Percentiles rank a stretch among this genome's conserved stretches.
Conservation (phyloP, 1,284 basidiomycete genomes). For the Cerrena zonata region DNA sequence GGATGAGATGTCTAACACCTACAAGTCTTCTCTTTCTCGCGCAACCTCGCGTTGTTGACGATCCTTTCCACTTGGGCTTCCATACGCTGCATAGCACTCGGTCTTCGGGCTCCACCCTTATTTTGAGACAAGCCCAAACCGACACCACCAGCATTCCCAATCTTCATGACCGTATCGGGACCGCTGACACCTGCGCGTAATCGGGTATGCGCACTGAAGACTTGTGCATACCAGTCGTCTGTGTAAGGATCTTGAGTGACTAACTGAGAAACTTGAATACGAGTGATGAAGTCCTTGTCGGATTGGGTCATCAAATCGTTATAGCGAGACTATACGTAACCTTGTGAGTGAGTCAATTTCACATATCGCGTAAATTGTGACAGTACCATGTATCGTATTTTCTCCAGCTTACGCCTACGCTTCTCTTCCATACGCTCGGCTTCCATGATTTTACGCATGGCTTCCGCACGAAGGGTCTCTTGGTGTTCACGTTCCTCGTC, state of each 20-base stretch:
- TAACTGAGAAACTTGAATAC: conserved; percentile 97
- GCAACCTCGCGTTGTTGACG: conserved; percentile 84
- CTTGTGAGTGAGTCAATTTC: conserved; percentile 1
- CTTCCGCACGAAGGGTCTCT: conserved; percentile 65
- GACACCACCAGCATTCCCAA: conserved; percentile 74
- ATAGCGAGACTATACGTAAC: conserved; percentile 72
- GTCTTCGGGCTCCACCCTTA: conserved; percentile 64
- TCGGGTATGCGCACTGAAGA: conserved; percentile 80
- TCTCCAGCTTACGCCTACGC: conserved; percentile 71
- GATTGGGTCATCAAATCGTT: conserved; percentile 98
- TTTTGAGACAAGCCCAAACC: conserved; percentile 71
- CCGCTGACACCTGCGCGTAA: conserved; percentile 68
- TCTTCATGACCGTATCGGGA: conserved; percentile 74
- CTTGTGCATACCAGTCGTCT: conserved; percentile 98
- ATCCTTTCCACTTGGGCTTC: conserved; percentile 95
- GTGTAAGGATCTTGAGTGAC: conserved; percentile 94
- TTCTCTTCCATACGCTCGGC: conserved; percentile 82
- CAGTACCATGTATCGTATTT: conserved; percentile 80
- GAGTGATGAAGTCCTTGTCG: conserved; percentile 99
- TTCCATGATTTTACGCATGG: conserved; percentile 82
- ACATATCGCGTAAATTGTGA: neutral
- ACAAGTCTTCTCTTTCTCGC: conserved; percentile 81
- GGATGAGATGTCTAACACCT: conserved; percentile 21
- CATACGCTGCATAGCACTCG: conserved; percentile 95
- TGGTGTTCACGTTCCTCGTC: conserved; percentile 44